Percentiles rank a stretch among this genome's conserved stretches.
phyloP scores from a whole-genome alignment of 106 monocot species.

The Apostasia shenzhenica region DNA sequence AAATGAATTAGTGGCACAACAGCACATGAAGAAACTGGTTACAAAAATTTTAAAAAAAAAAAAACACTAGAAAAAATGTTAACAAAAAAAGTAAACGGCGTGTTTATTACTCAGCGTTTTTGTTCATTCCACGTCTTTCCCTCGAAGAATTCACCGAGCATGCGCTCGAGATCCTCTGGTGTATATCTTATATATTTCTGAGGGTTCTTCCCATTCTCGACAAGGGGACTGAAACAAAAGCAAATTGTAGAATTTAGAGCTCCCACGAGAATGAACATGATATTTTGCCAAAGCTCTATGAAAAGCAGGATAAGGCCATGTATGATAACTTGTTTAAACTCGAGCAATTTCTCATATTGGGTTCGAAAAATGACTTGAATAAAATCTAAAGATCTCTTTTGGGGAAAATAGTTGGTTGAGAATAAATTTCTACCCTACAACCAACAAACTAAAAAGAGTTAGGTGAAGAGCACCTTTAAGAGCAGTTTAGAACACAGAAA shows the following conservation, averaged over 20 bases:
- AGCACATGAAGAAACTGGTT: not conserved
- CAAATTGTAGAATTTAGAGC: not conserved
- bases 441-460: no score
- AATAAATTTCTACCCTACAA: no score
- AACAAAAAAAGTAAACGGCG: not conserved
- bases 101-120: slow-evolving; percentile 40
- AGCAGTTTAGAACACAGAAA: no score
- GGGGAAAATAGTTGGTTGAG: no score
- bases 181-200: slow-evolving; percentile 57
- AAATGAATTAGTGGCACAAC: not conserved
- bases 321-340: no score
- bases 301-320: no score
- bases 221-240: slow-evolving; percentile 37
- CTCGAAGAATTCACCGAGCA: slow-evolving; percentile 76
- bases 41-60: not conserved
- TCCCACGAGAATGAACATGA: no score
- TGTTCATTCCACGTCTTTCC: slow-evolving; percentile 63
- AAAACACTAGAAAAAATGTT: not conserved
- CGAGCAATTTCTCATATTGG: no score
- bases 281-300: no score
- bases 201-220: slow-evolving; percentile 70
- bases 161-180: slow-evolving; percentile 63
- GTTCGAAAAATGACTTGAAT: no score
- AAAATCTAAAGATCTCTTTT: no score
- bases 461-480: no score